Percentiles rank a stretch among this genome's conserved stretches.
Conservation (phyloP, 2,329 filamentous ascomycete genomes). For the Cadophora gregata region DNA sequence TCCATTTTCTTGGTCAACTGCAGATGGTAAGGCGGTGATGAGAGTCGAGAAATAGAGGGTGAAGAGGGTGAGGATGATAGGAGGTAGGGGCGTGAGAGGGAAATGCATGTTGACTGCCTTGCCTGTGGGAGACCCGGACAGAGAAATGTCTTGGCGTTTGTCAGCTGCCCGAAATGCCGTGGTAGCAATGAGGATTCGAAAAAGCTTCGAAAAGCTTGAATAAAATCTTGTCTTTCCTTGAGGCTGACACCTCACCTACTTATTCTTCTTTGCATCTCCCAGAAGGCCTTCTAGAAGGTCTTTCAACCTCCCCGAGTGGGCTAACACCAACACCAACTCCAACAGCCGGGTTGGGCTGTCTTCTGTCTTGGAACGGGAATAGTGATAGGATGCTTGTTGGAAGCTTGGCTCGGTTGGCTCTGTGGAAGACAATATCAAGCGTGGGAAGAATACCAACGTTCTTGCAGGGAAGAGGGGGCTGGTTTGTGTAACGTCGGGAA, state of each 20-base stretch:
- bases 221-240: no score
- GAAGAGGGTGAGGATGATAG: neutral
- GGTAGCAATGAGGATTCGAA: neutral
- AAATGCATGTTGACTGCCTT: no score
- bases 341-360: no score
- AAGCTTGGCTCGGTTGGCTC: neutral
- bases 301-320: neutral
- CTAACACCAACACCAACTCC: neutral
- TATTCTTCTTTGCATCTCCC: conserved; percentile 1
- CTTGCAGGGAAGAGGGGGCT: neutral
- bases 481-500: neutral
- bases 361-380: no score
- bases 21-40: neutral
- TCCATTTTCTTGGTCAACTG: no score
- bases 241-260: conserved; percentile 3
- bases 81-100: no score
- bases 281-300: neutral
- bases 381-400: no score
- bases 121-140: no score
- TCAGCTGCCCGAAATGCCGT: no score
- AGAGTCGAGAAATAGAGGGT: no score
- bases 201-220: neutral
- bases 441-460: neutral
- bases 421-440: neutral
- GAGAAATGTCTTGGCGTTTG: no score